Evolutionary conservation across 805 yeast genomes (phyloP).

Genomic region (Cyberlindnera samutprakarnensis): DNA sequence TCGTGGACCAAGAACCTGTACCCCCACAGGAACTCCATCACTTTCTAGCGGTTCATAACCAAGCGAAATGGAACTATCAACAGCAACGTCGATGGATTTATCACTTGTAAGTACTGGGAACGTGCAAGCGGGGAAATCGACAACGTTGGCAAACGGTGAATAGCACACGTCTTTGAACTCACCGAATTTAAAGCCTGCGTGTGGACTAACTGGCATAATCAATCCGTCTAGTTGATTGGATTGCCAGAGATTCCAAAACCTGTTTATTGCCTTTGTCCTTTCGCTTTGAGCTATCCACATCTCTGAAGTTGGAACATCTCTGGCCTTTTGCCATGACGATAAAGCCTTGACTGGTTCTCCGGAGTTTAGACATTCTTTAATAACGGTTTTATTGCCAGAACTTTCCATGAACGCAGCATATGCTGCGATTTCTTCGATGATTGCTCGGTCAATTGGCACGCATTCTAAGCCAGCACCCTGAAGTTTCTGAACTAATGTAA

Average conservation of each 20-base stretch:
- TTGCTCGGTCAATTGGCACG: conserved; percentile 34
- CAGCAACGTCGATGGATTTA: conserved; percentile 1
- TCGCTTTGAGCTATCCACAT: conserved; percentile 36
- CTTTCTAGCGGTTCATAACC: conserved; percentile 6
- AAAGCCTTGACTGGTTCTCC: conserved; percentile 36
- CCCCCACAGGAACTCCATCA: conserved; percentile 11
- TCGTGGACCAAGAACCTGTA: conserved; percentile 19
- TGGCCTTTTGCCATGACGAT: conserved; percentile 27
- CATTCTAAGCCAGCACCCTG: conserved; percentile 40
- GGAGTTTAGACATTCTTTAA: conserved; percentile 24
- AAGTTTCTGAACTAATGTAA: conserved; percentile 23
- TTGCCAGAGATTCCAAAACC: conserved; percentile 36
- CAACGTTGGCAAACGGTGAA: conserved; percentile 46
- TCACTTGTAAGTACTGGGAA: conserved; percentile 41
- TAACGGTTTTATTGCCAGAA: conserved; percentile 33
- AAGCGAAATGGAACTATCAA: neutral
- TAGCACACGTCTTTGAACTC: conserved; percentile 41
- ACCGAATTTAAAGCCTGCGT: conserved; percentile 26
- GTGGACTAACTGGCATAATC: conserved; percentile 43
- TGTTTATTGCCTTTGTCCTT: conserved; percentile 29
- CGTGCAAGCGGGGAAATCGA: conserved; percentile 49
- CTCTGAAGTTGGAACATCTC: conserved; percentile 29
- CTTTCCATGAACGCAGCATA: conserved; percentile 28
- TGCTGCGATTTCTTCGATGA: conserved; percentile 26
- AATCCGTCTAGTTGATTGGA: conserved; percentile 38